Evolutionary conservation across 129 eudicot genomes (phyloP).

Genomic region (Helichrysum umbraculigerum): DNA sequence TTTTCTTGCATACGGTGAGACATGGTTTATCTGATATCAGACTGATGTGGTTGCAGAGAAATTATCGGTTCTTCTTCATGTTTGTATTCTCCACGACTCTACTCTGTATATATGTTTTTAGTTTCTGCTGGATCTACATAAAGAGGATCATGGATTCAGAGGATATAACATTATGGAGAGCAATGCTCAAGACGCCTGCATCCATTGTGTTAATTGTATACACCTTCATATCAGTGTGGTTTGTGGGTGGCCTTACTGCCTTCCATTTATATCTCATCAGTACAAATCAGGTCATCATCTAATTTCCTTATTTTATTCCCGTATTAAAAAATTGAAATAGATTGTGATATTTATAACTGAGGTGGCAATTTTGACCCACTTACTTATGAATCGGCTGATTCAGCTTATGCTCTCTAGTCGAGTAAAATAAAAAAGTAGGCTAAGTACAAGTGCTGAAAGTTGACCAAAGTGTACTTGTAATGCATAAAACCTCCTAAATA

Average conservation of each 20-base stretch:
- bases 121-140: constrained; percentile 97
- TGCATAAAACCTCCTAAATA: background rate
- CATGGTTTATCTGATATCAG: constrained; percentile 6
- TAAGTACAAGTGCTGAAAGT: background rate
- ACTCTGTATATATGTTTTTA: constrained; percentile 83
- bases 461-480: background rate
- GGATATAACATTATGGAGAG: constrained; percentile 77
- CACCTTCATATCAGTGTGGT: constrained; percentile 98
- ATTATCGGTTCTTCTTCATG: constrained; percentile 97
- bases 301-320: background rate
- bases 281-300: constrained; percentile 75
- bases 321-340: background rate
- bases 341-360: background rate
- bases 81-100: constrained; percentile 94
- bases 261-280: constrained; percentile 95
- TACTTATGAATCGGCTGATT: background rate
- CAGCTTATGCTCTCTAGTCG: background rate
- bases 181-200: constrained; percentile 96
- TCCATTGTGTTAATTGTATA: constrained; percentile 83
- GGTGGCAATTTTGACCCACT: background rate
- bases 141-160: constrained; percentile 71
- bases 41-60: constrained; percentile 62
- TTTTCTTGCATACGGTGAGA: background rate
- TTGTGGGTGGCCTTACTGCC: constrained; percentile 98
- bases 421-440: background rate